Evolutionary conservation across 257 asterid species (phyloP), one percentile per base, ranked within the genome.

Genomic region (Ajuga chamaepitys): DNA sequence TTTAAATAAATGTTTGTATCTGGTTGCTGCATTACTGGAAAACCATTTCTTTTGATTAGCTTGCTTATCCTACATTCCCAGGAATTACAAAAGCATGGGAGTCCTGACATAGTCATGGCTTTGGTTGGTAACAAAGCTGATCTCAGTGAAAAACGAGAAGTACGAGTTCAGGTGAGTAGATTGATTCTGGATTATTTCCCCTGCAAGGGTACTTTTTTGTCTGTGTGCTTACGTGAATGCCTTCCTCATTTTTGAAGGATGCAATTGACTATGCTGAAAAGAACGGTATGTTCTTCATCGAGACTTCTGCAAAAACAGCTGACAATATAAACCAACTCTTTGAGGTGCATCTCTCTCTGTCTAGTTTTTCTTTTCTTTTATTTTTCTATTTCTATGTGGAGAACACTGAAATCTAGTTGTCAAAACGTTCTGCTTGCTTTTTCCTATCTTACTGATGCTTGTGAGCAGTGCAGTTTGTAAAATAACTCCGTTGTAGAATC

Each of bases 241-340:
- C 32, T 63, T 35, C 21, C 50, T 9, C 52, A 20, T 62, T 65
- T 34, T 47, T 66, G 55, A 83, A 94, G 99, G 95, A 86, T 68
- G 99, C 89, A 56, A 80, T 67, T 21, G 96, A 88, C 30, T 86
- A 84, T 66, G 96, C 99, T 0, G 97, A 90, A 77, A 90, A 80
- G 95, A 90, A 90, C 30, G 95, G 96, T 44, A 94, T 94, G 99
- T 94, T 90, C 75, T 90, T 90, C 58, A 94, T 90, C 12, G 99
- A 94, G 85, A 94, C 97, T 30, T 90, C 99, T 80, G 99, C 99
- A 20, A 94, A 94, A 86, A 94, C 99, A n/a, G 97, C 99, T 18
- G 99, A 94, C 78, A 94, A 94, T 77, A 94, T 94, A 81, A 94
- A 94, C 84, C 97, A 94, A 84, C 82, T 94, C 63, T 94, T 94